These are phyloP conservation scores for Chenopodium quinoa DNA, from an alignment of 148 eudicot species.

Conservation along the genomic window DNA sequence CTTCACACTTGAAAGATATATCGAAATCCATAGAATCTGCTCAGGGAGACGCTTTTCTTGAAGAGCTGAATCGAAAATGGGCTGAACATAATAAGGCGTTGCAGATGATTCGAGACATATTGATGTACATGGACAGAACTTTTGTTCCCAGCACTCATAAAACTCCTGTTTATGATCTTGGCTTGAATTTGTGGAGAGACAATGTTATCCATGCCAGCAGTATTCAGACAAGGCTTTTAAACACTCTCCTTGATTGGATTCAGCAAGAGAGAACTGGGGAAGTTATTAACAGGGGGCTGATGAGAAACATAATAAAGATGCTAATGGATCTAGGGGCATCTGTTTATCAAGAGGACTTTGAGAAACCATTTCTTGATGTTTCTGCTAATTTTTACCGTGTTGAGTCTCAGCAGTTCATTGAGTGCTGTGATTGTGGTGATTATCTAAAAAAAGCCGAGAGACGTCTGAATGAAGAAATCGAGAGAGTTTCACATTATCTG, in stretches of 20 bases:
- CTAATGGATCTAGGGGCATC: constrained; percentile 65
- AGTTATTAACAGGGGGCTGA: constrained; percentile 68
- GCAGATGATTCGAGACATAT: constrained; percentile 79
- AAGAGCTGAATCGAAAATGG: constrained; percentile 78
- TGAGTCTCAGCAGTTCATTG: constrained; percentile 74
- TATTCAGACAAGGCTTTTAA: constrained; percentile 56
- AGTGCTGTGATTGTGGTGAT: constrained; percentile 81
- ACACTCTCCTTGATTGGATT: constrained; percentile 63
- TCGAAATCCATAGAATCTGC: constrained; percentile 64
- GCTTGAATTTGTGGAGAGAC: constrained; percentile 79
- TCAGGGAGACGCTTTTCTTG: constrained; percentile 67
- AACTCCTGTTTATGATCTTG: constrained; percentile 76
- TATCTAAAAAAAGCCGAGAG: constrained; percentile 75
- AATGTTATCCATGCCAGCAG: constrained; percentile 57
- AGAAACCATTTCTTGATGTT: constrained; percentile 71
- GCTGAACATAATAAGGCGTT: constrained; percentile 73
- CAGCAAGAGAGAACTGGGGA: constrained; percentile 69
- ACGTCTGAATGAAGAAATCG: constrained; percentile 77
- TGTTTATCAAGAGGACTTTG: constrained; percentile 78
- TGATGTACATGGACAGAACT: constrained; percentile 89
- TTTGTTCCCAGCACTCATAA: constrained; percentile 69
- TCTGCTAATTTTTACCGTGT: constrained; percentile 72
- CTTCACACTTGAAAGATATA: constrained; percentile 60
- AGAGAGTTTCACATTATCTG: constrained; percentile 77
- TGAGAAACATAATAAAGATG: constrained; percentile 73